Evolutionary conservation across 306 rosid species (phyloP), one percentile per base, ranked within the genome.

Genomic region (Echinosophora koreensis): DNA sequence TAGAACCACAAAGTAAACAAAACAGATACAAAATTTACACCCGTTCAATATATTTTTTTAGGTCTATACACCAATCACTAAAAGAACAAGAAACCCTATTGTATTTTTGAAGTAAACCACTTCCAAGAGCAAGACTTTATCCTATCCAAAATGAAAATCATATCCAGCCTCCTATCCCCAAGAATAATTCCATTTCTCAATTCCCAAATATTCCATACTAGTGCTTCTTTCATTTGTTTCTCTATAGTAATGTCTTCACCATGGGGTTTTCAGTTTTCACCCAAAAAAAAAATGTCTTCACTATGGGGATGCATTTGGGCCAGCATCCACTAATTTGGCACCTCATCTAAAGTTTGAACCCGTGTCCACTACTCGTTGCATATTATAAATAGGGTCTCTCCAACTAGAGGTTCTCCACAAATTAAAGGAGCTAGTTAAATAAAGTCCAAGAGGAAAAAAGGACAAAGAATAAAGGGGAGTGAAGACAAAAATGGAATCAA

Each of bases 401-500:
- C 55, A 6, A 35, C 70, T 8, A 65, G 49, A 16, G 16, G 34
- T 30, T 66, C 74, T 71, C 77, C 55, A 44, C 51, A 17, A 39
- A 22, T 22, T 22, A 22, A 17, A 14, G 41, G 27, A 52, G 69
- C 30, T 39, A 38, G 34, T 16, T 18, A 3, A n/a, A 15, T 14
- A 63, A 16, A 63, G 17, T 15, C 14, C 41, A 14, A 30, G 50
- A 15, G 61, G 13, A 41, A 15, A 28, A 28, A 14, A 41, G 22
- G 42, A 32, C 57, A 55, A 49, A 55, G 1, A 54, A 16, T 4
- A 15, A 50, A 38, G 56, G 69, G 62, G 71, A 42, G 71, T 9
- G 57, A 49, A 16, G 60, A 17, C n/a, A 55, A 39, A 42, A 62
- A 76, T 86, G 89, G 90, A 59, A 44, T 74, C 95, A 16, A 81